Conservation (phyloP, 2,329 filamentous ascomycete genomes). For the Huntiella abstrusa region DNA sequence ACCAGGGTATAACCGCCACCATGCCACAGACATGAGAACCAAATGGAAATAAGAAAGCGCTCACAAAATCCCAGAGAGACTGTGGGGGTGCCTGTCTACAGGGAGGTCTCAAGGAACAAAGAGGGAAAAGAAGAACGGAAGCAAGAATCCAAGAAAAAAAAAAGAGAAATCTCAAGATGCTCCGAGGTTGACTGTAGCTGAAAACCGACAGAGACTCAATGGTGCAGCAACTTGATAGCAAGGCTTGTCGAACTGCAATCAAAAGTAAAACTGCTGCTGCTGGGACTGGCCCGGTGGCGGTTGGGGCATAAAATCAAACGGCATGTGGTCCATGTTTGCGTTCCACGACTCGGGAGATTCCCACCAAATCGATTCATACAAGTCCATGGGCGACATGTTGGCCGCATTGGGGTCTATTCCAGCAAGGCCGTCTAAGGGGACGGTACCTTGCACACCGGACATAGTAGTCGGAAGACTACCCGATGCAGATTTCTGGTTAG, state of each 20-base stretch:
- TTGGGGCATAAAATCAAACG: conserved; percentile 41
- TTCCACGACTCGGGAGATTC: conserved; percentile 43
- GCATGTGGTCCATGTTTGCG: conserved; percentile 34
- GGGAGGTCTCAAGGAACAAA: neutral
- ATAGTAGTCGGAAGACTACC: conserved; percentile 9
- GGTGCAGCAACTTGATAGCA: too few species aligned
- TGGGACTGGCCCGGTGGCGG: conserved; percentile 38
- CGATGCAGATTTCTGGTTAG: conserved; percentile 6
- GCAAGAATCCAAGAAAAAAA: neutral
- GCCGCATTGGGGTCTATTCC: conserved; percentile 32
- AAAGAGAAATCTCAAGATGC: neutral
- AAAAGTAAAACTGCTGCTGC: conserved; percentile 40
- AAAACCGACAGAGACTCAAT: too few species aligned
- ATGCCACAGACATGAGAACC: neutral
- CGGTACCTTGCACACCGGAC: conserved; percentile 11
- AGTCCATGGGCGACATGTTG: conserved; percentile 47
- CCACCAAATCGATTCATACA: conserved; percentile 51
- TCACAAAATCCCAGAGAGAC: neutral
- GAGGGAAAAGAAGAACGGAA: neutral
- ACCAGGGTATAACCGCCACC: conserved; percentile 8
- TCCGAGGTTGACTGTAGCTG: too few species aligned
- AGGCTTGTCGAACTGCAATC: conserved; percentile 6
- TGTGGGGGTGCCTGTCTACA: neutral
- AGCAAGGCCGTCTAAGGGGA: conserved; percentile 26
- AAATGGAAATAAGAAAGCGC: conserved; percentile 1